A percentile compares a stretch with the other conserved stretches of the same genome.
Conservation (phyloP, 768 basidiomycete genomes). For the Chalciporus piperatus region DNA sequence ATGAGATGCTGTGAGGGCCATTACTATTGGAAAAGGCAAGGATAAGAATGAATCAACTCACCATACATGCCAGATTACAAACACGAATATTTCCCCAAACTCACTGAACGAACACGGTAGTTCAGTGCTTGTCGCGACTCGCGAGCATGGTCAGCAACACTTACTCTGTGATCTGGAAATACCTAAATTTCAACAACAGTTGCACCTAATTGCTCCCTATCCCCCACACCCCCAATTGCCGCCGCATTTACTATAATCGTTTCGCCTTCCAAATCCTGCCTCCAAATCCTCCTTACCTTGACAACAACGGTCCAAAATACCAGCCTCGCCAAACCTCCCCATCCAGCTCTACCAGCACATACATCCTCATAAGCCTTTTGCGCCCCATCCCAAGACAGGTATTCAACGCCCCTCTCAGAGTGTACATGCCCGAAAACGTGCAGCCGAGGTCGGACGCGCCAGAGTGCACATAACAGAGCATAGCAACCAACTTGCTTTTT, state of each 20-base stretch:
- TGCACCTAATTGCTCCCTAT: constrained; percentile 23
- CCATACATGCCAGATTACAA: too few species aligned
- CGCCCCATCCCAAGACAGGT: constrained; percentile 30
- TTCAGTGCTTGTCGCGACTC: too few species aligned
- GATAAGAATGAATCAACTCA: too few species aligned
- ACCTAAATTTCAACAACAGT: constrained; percentile 24
- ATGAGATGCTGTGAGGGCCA: too few species aligned
- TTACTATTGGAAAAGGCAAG: too few species aligned
- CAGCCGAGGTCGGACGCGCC: constrained; percentile 35
- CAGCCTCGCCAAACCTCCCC: constrained; percentile 8
- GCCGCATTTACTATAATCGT: constrained; percentile 35
- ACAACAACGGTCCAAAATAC: constrained; percentile 12
- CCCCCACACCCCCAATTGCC: constrained; percentile 23
- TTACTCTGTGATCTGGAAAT: too few species aligned
- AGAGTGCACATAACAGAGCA: constrained; percentile 31
- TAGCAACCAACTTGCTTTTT: constrained; percentile 26
- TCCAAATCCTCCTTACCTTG: constrained; percentile 9
- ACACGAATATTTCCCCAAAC: too few species aligned
- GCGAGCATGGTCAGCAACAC: too few species aligned
- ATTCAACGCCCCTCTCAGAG: constrained; percentile 33
- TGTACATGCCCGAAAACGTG: constrained; percentile 46
- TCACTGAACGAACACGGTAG: too few species aligned
- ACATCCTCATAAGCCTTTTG: constrained; percentile 32
- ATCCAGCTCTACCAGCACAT: constrained; percentile 12
- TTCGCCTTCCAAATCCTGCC: constrained; percentile 9